These are phyloP conservation scores for Sporodiniella umbellata DNA, from an alignment of 371 early-diverging fungal species.

Conservation along the genomic window DNA sequence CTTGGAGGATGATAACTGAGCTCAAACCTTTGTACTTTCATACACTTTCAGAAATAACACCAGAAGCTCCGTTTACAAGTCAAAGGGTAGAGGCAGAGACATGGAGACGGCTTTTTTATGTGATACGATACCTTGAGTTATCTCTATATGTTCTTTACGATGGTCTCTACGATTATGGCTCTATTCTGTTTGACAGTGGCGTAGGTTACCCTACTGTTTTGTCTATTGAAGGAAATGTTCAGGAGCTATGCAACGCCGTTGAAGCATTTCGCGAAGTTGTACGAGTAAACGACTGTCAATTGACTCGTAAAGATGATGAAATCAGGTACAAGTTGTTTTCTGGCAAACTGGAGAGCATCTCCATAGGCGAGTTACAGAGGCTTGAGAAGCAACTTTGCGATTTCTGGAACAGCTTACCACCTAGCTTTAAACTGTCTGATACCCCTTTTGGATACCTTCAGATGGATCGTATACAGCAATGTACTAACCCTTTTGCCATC, in stretches of 20 bases:
- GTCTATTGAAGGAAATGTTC: slow-evolving; percentile 13
- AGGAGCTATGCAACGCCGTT: slow-evolving; percentile 7
- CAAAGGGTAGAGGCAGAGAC: slow-evolving; percentile 29
- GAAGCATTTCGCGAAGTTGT: slow-evolving; percentile 24
- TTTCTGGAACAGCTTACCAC: slow-evolving; percentile 35
- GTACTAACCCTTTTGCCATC: slow-evolving; percentile 22
- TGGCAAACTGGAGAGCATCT: slow-evolving; percentile 19
- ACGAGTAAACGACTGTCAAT: slow-evolving; percentile 25
- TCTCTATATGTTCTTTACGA: slow-evolving; percentile 27
- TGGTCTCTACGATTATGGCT: slow-evolving; percentile 19
- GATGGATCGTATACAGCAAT: slow-evolving; percentile 31
- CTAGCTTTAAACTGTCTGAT: slow-evolving; percentile 20
- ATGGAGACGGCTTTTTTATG: slow-evolving; percentile 38
- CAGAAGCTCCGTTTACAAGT: slow-evolving; percentile 2
- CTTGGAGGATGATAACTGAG: slow-evolving; percentile 36
- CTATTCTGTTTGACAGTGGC: slow-evolving; percentile 25
- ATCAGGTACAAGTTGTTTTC: slow-evolving; percentile 24
- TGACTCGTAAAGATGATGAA: slow-evolving; percentile 16
- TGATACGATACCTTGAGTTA: slow-evolving; percentile 28
- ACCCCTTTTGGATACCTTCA: slow-evolving; percentile 32
- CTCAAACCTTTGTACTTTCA: slow-evolving; percentile 23
- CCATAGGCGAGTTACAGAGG: slow-evolving; percentile 19
- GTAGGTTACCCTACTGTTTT: slow-evolving; percentile 33
- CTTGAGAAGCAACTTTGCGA: slow-evolving; percentile 28
- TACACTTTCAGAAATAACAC: background rate